phyloP scores from a whole-genome alignment of 2,329 filamentous ascomycete species.

The Trichothecium sympodiale region DNA sequence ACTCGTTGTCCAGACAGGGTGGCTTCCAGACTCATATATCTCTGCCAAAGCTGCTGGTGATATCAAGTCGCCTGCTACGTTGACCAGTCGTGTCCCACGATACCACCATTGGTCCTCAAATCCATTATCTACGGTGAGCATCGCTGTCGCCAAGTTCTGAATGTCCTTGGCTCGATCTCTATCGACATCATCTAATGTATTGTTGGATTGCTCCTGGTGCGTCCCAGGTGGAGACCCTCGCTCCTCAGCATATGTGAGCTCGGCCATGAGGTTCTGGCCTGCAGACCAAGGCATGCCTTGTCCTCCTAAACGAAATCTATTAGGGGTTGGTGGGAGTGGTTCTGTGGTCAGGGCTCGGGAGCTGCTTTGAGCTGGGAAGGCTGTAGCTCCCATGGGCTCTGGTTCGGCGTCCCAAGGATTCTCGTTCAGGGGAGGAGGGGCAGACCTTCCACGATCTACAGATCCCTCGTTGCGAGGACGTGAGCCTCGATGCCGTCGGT shows the following conservation, averaged over 20 bases:
- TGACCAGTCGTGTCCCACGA: constrained; percentile 24
- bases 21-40: background rate
- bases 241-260: too few species aligned
- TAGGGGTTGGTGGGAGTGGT: constrained; percentile 27
- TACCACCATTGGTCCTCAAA: constrained; percentile 50
- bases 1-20: background rate
- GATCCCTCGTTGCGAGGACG: constrained; percentile 15
- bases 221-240: too few species aligned
- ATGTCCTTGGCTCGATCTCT: constrained; percentile 23
- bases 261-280: too few species aligned
- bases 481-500: background rate
- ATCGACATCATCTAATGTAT: constrained; percentile 15
- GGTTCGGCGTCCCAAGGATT: constrained; percentile 33
- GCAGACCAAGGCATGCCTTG: constrained; percentile 35
- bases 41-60: constrained; percentile 2
- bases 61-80: constrained; percentile 6
- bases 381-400: constrained; percentile 16
- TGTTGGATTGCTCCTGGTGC: constrained; percentile 10
- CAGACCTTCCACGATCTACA: constrained; percentile 35
- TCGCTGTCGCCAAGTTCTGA: constrained; percentile 36
- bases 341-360: constrained; percentile 24
- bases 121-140: constrained; percentile 47
- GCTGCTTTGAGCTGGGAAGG: constrained; percentile 11
- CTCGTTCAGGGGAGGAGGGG: constrained; percentile 34
- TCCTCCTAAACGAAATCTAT: constrained; percentile 28